phyloP scores from a whole-genome alignment of 2,329 filamentous ascomycete genomes.

The Monosporascus sp. region DNA sequence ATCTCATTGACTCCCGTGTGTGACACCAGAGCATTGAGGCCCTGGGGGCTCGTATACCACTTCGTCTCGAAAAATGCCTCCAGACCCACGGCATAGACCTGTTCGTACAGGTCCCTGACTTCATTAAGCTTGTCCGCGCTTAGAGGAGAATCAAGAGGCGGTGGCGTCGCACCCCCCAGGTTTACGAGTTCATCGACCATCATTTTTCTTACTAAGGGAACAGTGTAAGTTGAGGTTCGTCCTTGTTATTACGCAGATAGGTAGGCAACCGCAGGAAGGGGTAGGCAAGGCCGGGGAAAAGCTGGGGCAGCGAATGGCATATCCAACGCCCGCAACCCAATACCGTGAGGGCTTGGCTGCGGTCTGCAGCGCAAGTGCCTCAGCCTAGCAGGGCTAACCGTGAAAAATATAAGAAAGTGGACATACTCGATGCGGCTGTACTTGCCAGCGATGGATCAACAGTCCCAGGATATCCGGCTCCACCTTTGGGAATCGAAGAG shows the following conservation, averaged over 20 bases:
- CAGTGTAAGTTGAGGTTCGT: slow-evolving; percentile 37
- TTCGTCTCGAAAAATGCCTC: slow-evolving; percentile 74
- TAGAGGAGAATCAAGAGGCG: slow-evolving; percentile 47
- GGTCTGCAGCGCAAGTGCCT: slow-evolving; percentile 32
- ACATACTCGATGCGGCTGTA: slow-evolving; percentile 30
- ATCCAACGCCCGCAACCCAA: too few relatives aligned
- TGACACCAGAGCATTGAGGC: slow-evolving; percentile 39
- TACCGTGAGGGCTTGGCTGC: too few relatives aligned
- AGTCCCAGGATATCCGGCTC: slow-evolving; percentile 50
- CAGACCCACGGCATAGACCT: slow-evolving; percentile 69
- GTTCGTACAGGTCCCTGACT: slow-evolving; percentile 65
- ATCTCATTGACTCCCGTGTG: slow-evolving; percentile 58
- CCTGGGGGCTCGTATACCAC: slow-evolving; percentile 62
- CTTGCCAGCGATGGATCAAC: slow-evolving; percentile 63
- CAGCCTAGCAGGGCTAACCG: slow-evolving; percentile 16
- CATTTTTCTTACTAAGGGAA: slow-evolving; percentile 54
- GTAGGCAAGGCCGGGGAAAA: slow-evolving; percentile 7
- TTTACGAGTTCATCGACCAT: slow-evolving; percentile 68
- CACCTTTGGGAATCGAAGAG: slow-evolving; percentile 30
- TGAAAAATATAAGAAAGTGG: slow-evolving; percentile 25
- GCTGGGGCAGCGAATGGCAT: too few relatives aligned
- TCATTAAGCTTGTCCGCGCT: slow-evolving; percentile 53
- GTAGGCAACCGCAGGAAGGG: slow-evolving; percentile 17
- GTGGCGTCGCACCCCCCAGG: slow-evolving; percentile 53
- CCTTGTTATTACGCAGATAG: slow-evolving; percentile 14